phyloP scores from a whole-genome alignment of 192 early-diverging fungal species.

The Allomyces javanicus region DNA sequence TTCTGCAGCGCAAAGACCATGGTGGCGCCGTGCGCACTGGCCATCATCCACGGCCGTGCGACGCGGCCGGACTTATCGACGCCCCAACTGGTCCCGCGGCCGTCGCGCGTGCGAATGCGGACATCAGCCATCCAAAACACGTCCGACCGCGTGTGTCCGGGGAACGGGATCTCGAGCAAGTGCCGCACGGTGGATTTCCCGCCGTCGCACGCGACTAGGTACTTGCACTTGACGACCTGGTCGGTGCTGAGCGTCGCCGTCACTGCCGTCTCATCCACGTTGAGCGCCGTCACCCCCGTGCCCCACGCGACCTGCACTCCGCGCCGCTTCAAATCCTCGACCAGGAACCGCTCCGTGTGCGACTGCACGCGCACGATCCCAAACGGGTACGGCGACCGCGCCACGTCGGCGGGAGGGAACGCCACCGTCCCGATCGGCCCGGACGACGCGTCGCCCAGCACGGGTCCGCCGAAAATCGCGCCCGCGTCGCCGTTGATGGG shows the following conservation, averaged over 20 bases:
- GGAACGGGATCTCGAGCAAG: conserved; percentile 13
- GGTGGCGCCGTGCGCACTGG: neutral
- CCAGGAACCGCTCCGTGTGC: neutral
- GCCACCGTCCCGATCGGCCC: neutral
- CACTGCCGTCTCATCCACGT: no score
- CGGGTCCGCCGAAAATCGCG: neutral
- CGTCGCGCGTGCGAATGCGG: neutral
- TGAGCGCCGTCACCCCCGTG: neutral
- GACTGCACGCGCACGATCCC: neutral
- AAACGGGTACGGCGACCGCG: neutral
- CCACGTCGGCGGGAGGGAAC: neutral
- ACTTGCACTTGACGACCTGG: conserved; percentile 8
- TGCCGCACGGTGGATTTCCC: conserved; percentile 15
- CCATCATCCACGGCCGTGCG: neutral
- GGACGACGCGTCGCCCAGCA: neutral
- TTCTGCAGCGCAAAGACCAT: neutral
- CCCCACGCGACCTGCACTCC: neutral
- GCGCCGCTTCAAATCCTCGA: neutral
- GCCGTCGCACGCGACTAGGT: conserved; percentile 15
- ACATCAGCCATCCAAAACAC: conserved; percentile 12
- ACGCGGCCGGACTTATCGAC: neutral
- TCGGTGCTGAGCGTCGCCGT: conserved; percentile 1
- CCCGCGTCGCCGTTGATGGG: neutral
- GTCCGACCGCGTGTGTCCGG: conserved; percentile 12
- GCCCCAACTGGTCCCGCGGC: neutral